Base-by-base conservation (phyloP, 2,329 filamentous ascomycete species). In the Ophiostoma sp. region DNA sequence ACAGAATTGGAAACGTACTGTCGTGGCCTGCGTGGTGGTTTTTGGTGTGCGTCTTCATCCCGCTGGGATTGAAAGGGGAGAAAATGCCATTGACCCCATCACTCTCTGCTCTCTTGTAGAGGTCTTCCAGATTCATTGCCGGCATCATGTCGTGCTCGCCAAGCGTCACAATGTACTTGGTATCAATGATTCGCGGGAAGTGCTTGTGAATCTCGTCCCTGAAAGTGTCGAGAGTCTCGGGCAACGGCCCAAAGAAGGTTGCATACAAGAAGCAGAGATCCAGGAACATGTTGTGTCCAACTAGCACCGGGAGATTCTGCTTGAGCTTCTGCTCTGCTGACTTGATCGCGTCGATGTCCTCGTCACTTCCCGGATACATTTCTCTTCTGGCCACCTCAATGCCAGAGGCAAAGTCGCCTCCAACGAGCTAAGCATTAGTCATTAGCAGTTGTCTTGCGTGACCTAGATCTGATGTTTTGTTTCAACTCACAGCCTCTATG, bases 71-170 rank as follows among this genome's bases (percentile, higher is more conserved):
- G 62, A 23, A 36, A 13, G 11, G 35, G 15, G 62, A 65, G n/a
- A 65, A 65, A 3, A 65, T 23, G 62, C 35, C 62, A 27, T 13
- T 65, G 62, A 35, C 11, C 10, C 35, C 62, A 39, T 65, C 35
- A 23, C 20, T 23, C 62, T 65, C 62, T 41, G 62, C 62, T 39
- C 33, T 41, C 44, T 54, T 52, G 67, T 60, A 74, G 4, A 73
- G 71, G 13, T 75, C 72, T 11, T 68, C 65, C 2, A 77, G 73
- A 17, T 4, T 73, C 8, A 71, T 64, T 1, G 72, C 70, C 4
- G 73, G 54, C 88, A 96, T 44, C 92, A 96, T 74, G 90, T 95
- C 76, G 87, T 96, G 70, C 89, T 87, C 1, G 87, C 89, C 7
- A 85, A 91, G 0, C 89, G 91, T 68, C 88, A 90, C 0, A 87